phyloP scores from a whole-genome alignment of 345 rosid genomes.

The Syzygium grande region DNA sequence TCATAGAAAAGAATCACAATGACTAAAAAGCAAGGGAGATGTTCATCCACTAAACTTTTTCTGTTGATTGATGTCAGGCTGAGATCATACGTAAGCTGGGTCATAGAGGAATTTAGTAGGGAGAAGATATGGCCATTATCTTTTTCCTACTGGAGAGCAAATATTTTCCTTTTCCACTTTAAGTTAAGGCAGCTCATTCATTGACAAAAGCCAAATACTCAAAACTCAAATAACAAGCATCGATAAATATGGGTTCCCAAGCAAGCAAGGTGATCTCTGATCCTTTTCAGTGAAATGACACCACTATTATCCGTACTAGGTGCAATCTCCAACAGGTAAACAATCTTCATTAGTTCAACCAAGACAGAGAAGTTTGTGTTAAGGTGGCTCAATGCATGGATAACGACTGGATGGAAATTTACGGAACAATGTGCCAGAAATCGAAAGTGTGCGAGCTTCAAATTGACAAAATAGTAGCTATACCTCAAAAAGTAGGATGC shows the following conservation, averaged over 20 bases:
- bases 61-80: background rate
- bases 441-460: background rate
- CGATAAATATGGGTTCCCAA: background rate
- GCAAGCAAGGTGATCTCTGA: background rate
- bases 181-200: background rate
- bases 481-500: slow-evolving; percentile 83
- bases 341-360: background rate
- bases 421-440: background rate
- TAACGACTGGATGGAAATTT: background rate
- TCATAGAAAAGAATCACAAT: background rate
- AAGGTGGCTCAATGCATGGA: background rate
- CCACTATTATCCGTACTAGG: background rate
- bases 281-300: background rate
- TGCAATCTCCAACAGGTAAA: background rate
- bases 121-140: background rate
- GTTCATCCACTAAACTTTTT: background rate
- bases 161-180: background rate
- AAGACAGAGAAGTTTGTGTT: background rate
- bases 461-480: background rate
- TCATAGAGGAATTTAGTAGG: background rate
- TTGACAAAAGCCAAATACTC: background rate
- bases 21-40: background rate
- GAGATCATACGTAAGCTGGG: background rate
- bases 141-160: background rate
- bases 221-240: background rate